Evolutionary conservation across 2,329 filamentous ascomycete genomes (phyloP).

Genomic region (Cercospora sp.): DNA sequence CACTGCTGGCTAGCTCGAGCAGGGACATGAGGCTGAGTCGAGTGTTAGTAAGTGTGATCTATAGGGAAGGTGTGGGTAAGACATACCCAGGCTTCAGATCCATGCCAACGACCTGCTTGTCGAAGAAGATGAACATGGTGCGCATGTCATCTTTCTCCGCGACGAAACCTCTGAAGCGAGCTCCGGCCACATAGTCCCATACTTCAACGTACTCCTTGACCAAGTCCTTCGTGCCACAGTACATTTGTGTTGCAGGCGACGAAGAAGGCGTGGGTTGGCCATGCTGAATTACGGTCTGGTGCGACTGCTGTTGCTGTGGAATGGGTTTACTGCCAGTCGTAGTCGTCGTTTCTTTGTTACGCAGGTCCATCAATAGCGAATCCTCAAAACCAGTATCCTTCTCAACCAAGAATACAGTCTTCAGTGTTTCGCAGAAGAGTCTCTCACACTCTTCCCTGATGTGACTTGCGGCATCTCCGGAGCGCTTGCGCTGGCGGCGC

Average conservation of each 20-base stretch:
- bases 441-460: conserved; percentile 99
- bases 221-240: conserved; percentile 27
- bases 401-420: conserved; percentile 94
- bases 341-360: conserved; percentile 34
- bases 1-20: conserved; percentile 79
- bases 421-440: conserved; percentile 98
- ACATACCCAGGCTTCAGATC: conserved; percentile 86
- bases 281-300: conserved; percentile 29
- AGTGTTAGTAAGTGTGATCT: conserved; percentile 3
- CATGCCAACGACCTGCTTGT: conserved; percentile 67
- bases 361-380: conserved; percentile 85
- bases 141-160: conserved; percentile 68
- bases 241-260: conserved; percentile 37
- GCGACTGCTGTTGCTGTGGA: conserved; percentile 24
- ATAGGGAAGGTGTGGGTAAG: conserved; percentile 12
- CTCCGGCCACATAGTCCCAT: conserved; percentile 84
- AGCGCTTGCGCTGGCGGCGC: conserved; percentile 38
- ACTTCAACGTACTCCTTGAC: conserved; percentile 71
- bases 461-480: conserved; percentile 90
- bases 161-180: conserved; percentile 83
- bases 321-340: conserved; percentile 22
- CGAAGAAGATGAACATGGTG: conserved; percentile 86
- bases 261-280: conserved; percentile 41
- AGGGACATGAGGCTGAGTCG: conserved; percentile 67
- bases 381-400: conserved; percentile 72